Conservation (phyloP, 2,329 filamentous ascomycete species). For the Arthrobotrys entomopaga region DNA sequence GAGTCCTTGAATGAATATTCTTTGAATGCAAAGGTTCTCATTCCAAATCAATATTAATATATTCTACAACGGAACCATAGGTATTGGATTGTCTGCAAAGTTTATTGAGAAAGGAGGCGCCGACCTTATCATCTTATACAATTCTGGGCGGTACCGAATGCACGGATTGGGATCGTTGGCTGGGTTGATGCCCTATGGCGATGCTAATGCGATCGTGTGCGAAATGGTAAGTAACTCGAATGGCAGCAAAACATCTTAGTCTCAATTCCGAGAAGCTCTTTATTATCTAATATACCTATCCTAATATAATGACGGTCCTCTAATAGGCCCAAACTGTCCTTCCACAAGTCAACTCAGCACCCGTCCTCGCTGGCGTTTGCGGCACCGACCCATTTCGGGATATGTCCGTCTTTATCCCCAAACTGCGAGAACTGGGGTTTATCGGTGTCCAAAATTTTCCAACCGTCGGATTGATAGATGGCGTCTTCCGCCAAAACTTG, state of each 20-base stretch:
- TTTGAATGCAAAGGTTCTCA: no score
- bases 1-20: no score
- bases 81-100: slow-evolving; percentile 76
- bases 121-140: slow-evolving; percentile 78
- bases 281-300: slow-evolving; percentile 71
- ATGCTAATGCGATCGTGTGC: slow-evolving; percentile 65
- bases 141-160: slow-evolving; percentile 78
- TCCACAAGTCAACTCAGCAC: slow-evolving; percentile 71
- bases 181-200: slow-evolving; percentile 61
- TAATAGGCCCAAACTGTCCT: slow-evolving; percentile 72
- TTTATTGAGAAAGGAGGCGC: slow-evolving; percentile 75
- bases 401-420: slow-evolving; percentile 70
- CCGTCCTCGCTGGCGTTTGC: slow-evolving; percentile 76
- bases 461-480: slow-evolving; percentile 77
- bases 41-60: neutral
- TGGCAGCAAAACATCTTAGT: slow-evolving; percentile 69
- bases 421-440: slow-evolving; percentile 73
- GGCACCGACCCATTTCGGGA: slow-evolving; percentile 75
- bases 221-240: slow-evolving; percentile 63
- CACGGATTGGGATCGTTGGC: slow-evolving; percentile 75
- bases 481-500: slow-evolving; percentile 72
- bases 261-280: slow-evolving; percentile 67
- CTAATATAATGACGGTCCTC: slow-evolving; percentile 59
- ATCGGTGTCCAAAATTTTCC: slow-evolving; percentile 79
- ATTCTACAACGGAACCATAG: slow-evolving; percentile 60